A percentile compares a stretch with the other conserved stretches of the same genome.
Evolutionary conservation across 2,329 filamentous ascomycete genomes (phyloP).

Genomic region (Camillea tinctor): DNA sequence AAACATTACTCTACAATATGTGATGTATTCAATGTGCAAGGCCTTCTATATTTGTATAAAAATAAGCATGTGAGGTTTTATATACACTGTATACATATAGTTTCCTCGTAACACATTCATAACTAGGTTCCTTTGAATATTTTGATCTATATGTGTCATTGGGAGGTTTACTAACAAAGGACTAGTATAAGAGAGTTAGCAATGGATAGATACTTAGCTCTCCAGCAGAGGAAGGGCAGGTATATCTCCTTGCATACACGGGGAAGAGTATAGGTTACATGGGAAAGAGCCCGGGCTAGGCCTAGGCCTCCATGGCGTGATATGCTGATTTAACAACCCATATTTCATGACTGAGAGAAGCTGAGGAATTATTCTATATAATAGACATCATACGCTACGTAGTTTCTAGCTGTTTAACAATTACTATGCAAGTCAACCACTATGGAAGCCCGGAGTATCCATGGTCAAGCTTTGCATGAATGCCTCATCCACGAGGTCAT

Average conservation of each 20-base stretch:
- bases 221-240: neutral
- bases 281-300: neutral
- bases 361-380: neutral
- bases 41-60: too few species aligned
- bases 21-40: too few species aligned
- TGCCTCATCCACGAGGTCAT: neutral
- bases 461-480: neutral
- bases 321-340: neutral
- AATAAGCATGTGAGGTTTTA: too few species aligned
- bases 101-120: too few species aligned
- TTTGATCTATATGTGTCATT: neutral
- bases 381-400: neutral
- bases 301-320: neutral
- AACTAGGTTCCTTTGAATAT: neutral
- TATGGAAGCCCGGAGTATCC: neutral
- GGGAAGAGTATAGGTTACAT: neutral
- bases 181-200: neutral
- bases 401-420: neutral
- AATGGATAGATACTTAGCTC: neutral
- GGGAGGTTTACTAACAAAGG: neutral
- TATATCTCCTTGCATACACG: too few species aligned
- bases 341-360: neutral
- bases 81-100: too few species aligned
- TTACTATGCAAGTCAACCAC: neutral
- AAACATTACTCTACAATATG: too few species aligned